These are phyloP conservation scores for Beauveria sp. DNA, from an alignment of 2,329 filamentous ascomycete genomes.

Conservation along the genomic window DNA sequence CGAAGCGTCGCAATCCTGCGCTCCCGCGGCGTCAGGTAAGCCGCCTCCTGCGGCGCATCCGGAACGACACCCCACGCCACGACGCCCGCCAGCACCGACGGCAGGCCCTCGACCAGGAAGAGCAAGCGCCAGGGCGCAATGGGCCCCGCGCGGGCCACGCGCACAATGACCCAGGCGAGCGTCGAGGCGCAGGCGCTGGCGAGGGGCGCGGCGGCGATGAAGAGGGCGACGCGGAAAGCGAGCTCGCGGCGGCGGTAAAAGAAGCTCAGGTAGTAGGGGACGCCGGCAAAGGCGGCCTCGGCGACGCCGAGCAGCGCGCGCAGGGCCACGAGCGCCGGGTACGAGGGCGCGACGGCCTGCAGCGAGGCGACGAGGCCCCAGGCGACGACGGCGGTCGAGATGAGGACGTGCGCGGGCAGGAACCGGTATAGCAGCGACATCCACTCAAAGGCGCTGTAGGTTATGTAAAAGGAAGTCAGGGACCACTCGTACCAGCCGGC, in stretches of 20 bases:
- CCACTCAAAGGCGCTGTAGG: slow-evolving; percentile 59
- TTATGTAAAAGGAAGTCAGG: slow-evolving; percentile 53
- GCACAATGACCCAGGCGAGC: slow-evolving; percentile 71
- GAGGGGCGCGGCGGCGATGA: slow-evolving; percentile 76
- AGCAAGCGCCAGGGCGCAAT: slow-evolving; percentile 81
- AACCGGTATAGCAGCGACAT: slow-evolving; percentile 55
- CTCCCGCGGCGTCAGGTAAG: slow-evolving; percentile 55
- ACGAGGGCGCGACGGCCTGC: slow-evolving; percentile 60
- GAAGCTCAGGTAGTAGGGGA: slow-evolving; percentile 58
- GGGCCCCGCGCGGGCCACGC: slow-evolving; percentile 50
- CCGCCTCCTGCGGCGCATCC: slow-evolving; percentile 61
- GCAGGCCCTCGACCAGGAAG: slow-evolving; percentile 80
- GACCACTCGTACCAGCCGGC: slow-evolving; percentile 52
- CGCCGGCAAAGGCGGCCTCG: slow-evolving; percentile 58
- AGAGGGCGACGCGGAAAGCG: slow-evolving; percentile 76
- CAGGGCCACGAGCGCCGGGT: slow-evolving; percentile 47
- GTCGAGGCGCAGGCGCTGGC: slow-evolving; percentile 72
- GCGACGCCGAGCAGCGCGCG: slow-evolving; percentile 52
- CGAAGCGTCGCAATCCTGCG: slow-evolving; percentile 64
- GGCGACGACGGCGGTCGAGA: slow-evolving; percentile 56
- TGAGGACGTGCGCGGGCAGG: slow-evolving; percentile 53
- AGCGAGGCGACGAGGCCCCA: slow-evolving; percentile 77
- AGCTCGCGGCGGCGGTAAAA: slow-evolving; percentile 64
- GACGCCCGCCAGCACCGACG: slow-evolving; percentile 66
- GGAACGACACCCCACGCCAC: slow-evolving; percentile 70